Base-by-base conservation (phyloP, 495 filamentous ascomycete genomes). In the Penicillium riverlandense region DNA sequence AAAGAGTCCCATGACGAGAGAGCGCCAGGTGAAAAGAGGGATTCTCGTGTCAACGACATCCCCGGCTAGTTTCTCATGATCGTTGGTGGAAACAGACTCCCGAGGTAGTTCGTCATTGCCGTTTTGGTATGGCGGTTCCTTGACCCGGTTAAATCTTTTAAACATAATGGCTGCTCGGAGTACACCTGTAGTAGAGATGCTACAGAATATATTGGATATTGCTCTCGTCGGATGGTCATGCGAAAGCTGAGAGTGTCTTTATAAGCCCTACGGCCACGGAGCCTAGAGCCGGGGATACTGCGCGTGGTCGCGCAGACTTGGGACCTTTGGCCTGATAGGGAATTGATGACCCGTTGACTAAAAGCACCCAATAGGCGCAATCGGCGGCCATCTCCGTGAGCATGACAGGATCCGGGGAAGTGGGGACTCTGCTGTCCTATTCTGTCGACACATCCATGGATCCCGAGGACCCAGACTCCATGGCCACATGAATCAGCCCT, bases 1-100 rank as follows among this genome's bases (percentile, higher is more conserved):
- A 12, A 75, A 61, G 8, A 74, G 30, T n/a, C 69, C 70, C 68
- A 76, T 75, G 2, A 64, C 38, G 11, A 67, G 47, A 16, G 69
- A 65, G 13, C 63, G 62, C 41, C 57, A 50, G 1, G 70, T 75
- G 6, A 76, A 33, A 2, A 63, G 55, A 0, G 55, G 61, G 12
- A 69, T 54, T 3, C 59, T 61, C 5, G 58, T 56, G 38, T 70
- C 59, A 11, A 64, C 44, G n/a, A 53, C 30, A 45, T 50, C 54
- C 12, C 40, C 29, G 4, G 40, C 38, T 3, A 40, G 49, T 46
- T 61, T 61, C 45, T 61, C 57, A 5, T 33, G 51, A 16, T 49
- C 57, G 35, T 34, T 48, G 7, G 57, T 52, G 11, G 57, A 55
- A 0, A 49, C 28, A 0, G 54, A 61, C 29, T 57, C 54, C 30